Conservation (phyloP, 2,329 filamentous ascomycete genomes). For the Alternaria consortialis region DNA sequence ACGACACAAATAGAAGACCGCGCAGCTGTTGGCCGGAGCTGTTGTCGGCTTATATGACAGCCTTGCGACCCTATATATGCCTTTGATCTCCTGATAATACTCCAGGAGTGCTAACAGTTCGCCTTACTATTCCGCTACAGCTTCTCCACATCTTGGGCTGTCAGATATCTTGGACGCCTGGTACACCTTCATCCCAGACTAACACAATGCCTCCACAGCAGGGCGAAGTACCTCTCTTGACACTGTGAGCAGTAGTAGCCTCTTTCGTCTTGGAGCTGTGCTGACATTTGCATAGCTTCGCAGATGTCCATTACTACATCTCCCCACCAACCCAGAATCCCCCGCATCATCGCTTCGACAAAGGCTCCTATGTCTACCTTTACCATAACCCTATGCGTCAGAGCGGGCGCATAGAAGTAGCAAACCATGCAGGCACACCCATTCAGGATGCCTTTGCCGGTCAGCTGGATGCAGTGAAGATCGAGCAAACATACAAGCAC, state of each 20-base stretch:
- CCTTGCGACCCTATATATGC: constrained; percentile 30
- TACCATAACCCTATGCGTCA: constrained; percentile 76
- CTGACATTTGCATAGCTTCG: constrained; percentile 65
- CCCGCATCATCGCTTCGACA: constrained; percentile 82
- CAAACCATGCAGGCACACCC: constrained; percentile 76
- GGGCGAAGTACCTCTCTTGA: constrained; percentile 58
- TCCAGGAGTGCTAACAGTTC: constrained; percentile 25
- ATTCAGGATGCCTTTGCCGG: constrained; percentile 84
- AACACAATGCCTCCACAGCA: constrained; percentile 58
- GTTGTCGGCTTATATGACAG: constrained; percentile 22
- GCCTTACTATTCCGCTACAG: constrained; percentile 9
- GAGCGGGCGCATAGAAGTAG: constrained; percentile 76
- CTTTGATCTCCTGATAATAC: constrained; percentile 14
- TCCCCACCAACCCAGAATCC: constrained; percentile 71
- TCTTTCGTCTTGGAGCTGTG: neutral
- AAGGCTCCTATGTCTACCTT: constrained; percentile 80
- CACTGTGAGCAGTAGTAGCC: constrained; percentile 53
- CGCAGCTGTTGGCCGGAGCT: constrained; percentile 28
- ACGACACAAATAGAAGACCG: constrained; percentile 46
- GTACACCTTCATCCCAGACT: constrained; percentile 12
- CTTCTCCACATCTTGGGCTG: constrained; percentile 10
- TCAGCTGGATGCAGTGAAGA: constrained; percentile 69
- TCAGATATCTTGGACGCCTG: constrained; percentile 19
- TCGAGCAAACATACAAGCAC: constrained; percentile 78
- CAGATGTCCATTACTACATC: constrained; percentile 82